These are phyloP conservation scores for Sarocladium strictum DNA, from an alignment of 2,329 filamentous ascomycete species.

Conservation along the genomic window DNA sequence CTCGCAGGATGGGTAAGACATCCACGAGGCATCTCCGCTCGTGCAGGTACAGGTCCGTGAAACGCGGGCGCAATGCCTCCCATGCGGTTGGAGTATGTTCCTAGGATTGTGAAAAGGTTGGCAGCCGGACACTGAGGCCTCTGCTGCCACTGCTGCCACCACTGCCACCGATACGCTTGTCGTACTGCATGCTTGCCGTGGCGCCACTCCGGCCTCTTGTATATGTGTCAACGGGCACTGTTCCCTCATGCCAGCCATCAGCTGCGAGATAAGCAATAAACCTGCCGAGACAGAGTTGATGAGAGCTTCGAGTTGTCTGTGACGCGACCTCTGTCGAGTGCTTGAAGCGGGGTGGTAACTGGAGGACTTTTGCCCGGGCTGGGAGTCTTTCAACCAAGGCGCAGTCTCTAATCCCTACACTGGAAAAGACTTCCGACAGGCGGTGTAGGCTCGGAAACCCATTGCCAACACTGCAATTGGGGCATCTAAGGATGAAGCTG, in stretches of 20 bases:
- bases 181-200: background rate
- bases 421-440: background rate
- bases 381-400: background rate
- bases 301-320: too few relatives aligned
- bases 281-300: background rate
- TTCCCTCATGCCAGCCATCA: background rate
- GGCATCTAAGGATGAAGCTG: background rate
- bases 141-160: too few relatives aligned
- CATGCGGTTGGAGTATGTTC: background rate
- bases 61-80: background rate
- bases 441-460: too few relatives aligned
- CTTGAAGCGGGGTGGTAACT: background rate
- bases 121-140: too few relatives aligned
- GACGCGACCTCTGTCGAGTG: too few relatives aligned
- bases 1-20: background rate
- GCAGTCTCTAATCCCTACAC: background rate
- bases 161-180: background rate
- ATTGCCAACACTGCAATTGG: too few relatives aligned
- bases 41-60: conserved; percentile 1
- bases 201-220: background rate
- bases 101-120: background rate
- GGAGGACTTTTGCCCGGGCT: background rate
- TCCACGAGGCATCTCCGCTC: background rate
- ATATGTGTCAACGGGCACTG: background rate
- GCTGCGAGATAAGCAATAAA: background rate